Base-by-base conservation (phyloP, 140 eudicot species). In the Anethum foeniculum region DNA sequence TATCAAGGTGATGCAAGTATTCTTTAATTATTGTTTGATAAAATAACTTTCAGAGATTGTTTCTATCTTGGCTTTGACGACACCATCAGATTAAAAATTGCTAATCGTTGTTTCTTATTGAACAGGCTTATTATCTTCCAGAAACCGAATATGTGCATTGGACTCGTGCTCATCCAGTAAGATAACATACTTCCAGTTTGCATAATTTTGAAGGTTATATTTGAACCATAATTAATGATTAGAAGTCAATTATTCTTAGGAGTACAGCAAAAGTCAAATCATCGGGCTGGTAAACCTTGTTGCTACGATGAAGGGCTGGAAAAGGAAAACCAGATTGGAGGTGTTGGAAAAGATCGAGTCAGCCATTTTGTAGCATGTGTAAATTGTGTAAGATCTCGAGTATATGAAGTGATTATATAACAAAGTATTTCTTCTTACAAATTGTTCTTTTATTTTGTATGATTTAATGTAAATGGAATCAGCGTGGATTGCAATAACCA, bases 281-380 rank as follows among this genome's bases (percentile, higher is more conserved):
- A 80, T 82, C n/a, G 98, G 98, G 80, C 84, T 94, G 80, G 77
- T 94, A 79, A 94, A 94, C 90, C 96, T 94, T 27, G 98, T 94
- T 39, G 96, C 98, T 46, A 89, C 97, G 10, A 90, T 94, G 97
- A 94, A 92, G 85, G 91, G 98, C 39, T 94, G 97, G 98, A 94
- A 90, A 84, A 92, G 96, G 80, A 94, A 92, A 91, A 92, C 93
- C 79, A 90, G 90, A 85, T 78, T 87, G 86, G 98, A 94, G 81
- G 86, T 90, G 75, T 75, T 94, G 75, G 98, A 94, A 75, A 94
- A 94, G 84, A 88, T 90, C 54, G 98, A 89, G 84, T 81, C 84
- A 84, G 75, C 83, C 54, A 79, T 80, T 49, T 32, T 75, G 39
- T 86, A 88, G 81, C 76, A 77, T 79, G 39, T 49, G 78, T 52